Base-by-base conservation (phyloP, 805 yeast species). In the Vanderwaltozyma yarrowii region DNA sequence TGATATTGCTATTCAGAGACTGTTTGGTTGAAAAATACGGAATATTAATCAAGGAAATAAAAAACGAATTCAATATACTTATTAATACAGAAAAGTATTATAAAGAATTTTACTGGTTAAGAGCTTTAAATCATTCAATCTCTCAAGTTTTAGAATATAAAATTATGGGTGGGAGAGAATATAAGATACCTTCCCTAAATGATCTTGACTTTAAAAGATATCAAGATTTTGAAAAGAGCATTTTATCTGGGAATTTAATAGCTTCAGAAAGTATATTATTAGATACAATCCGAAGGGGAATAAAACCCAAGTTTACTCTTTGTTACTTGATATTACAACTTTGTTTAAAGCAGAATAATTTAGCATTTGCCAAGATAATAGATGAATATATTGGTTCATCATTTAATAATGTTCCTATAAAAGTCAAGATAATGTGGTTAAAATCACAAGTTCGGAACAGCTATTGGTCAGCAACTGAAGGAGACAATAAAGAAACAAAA, bases 371-470 rank as follows among this genome's bases (percentile, higher is more conserved):
- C 6, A 39, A 45, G 15, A 32, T 44, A 13, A 30, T 54, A 16
- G 49, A 48, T 36, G 45, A 49, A 9, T 37, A 45, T 23, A 30
- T 51, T 18, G 33, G 40, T 15, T 42, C 44, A 3, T 35, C 40
- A 18, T 45, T 38, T 29, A 43, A 42, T 14, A 33, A 37, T 6
- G 30, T 46, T 11, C 60, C 59, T 1, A 23, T 49, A n/a, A 54
- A 52, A 29, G 33, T 51, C 5, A 49, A 49, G 11, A 47, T 54
- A 11, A 32, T 55, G 10, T 50, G 53, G 54, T 37, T 54, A 21
- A 42, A 47, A 21, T 21, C 23, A 7, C 6, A 6, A 21, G 23
- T 21, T 7, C 6, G 9, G 9, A 21, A 21, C 23, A 21, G 6
- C 9, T 6, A 21, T 7, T 21, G 9, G 9, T 29, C 37, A 46